Base-by-base conservation (phyloP, 257 asterid species). In the Ligustrum vulgare region DNA sequence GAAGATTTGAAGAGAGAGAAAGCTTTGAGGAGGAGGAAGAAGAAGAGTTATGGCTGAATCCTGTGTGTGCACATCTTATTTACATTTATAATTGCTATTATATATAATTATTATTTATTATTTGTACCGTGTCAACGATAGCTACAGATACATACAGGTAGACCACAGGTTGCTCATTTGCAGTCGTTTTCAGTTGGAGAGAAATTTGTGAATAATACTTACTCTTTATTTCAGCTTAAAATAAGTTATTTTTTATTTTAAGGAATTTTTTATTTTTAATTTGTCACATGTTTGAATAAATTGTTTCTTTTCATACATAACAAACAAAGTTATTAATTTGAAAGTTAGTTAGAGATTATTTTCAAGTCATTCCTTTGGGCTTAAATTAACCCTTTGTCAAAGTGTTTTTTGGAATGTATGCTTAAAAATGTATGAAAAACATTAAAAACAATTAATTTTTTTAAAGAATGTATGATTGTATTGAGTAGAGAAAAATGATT, bases 101-200 rank as follows among this genome's bases (percentile, higher is more conserved):
- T 64, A 4, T 64, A 25, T 41, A 41, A 43, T 22, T 22, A 58
- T 20, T 22, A n/a, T n/a, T n/a, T n/a, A n/a, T n/a, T 58, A 58
- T 58, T 45, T 51, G 54, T 69, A 67, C 67, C 68, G 33, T 69
- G 71, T 63, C 43, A 16, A 51, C 35, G 72, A 73, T 39, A 25
- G 69, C 13, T 74, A 77, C 74, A 74, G 39, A 74, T 74, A 41
- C 64, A 41, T 35, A 56, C 37, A 47, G 76, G 77, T 58, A 58
- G 75, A 71, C 73, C 76, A 81, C 76, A 81, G 72, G 74, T 79
- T 75, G 80, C 49, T 8, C 66, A 9, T 58, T 78, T 67, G 54
- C 35, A 56, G 82, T 81, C 83, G 73, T 78, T 84, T 84, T 81
- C 83, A 36, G 77, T 75, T 74, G 41, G 32, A 67, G 73, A 78